phyloP scores from a whole-genome alignment of 305 asterid genomes.

The Rubia peregrina region DNA sequence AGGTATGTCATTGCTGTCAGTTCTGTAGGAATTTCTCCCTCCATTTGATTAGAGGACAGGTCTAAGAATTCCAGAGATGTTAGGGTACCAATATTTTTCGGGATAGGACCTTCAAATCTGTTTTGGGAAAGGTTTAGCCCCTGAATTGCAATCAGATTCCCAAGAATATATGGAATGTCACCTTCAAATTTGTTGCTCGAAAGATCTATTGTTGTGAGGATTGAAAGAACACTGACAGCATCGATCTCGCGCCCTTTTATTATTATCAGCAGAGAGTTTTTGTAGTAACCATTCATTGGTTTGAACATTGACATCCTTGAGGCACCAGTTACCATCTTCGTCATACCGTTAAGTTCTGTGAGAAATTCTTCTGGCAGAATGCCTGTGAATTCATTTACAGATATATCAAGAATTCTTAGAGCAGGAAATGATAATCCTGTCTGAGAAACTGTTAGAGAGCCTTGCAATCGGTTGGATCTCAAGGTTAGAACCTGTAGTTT shows the following conservation, averaged over 20 bases:
- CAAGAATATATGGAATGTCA: constrained; percentile 7
- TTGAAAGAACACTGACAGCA: constrained; percentile 8
- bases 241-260: constrained; percentile 4
- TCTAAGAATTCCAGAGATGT: constrained; percentile 20
- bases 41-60: constrained; percentile 20
- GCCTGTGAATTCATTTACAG: constrained; percentile 12
- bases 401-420: constrained; percentile 19
- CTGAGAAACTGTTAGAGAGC: background rate
- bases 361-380: constrained; percentile 4
- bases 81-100: constrained; percentile 8
- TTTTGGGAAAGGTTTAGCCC: constrained; percentile 23
- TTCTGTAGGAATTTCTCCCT: constrained; percentile 14
- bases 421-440: background rate
- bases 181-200: constrained; percentile 22
- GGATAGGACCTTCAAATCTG: constrained; percentile 12
- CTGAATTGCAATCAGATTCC: constrained; percentile 10
- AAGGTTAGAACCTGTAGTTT: constrained; percentile 18
- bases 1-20: constrained; percentile 11
- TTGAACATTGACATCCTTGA: background rate
- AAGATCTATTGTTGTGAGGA: constrained; percentile 18
- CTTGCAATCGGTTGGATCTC: constrained; percentile 23
- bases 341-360: constrained; percentile 11
- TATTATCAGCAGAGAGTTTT: background rate
- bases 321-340: constrained; percentile 4
- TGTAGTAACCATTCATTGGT: background rate